Base-by-base conservation (phyloP, 2,329 filamentous ascomycete species). In the Drechslerella coelobrocha region DNA sequence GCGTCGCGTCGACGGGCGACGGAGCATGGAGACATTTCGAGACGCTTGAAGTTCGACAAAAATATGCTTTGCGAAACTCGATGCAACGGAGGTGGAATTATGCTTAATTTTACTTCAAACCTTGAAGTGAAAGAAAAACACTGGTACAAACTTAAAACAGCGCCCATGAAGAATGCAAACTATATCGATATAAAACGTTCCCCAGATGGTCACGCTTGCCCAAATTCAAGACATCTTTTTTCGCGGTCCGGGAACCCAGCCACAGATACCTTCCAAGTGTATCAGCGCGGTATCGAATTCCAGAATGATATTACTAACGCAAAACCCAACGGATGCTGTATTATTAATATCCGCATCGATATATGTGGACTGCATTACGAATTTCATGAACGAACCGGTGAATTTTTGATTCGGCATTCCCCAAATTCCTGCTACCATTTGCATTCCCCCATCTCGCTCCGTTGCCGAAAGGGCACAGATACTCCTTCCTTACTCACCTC, bases 391-490 rank as follows among this genome's bases (percentile, higher is more conserved):
- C 6, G 12, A 31, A 6, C 29, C 29, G 12, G 6, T 12, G 6
- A 6, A 12, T 12, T 6, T 6, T 6, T 12, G 12, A 31, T 12
- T 31, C 29, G 6, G 6, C 6, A 6, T 31, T 12, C 21, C 19
- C 41, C 41, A 45, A 45, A 23, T 23, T 2, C 41, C 41, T 45
- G n/a, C n/a, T 17, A 14, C 37, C 9, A 9, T 17, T 17, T 17
- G 19, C 41, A 7, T 21, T 6, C 41, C 41, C 8, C 53, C 57
- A 52, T 50, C 59, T 71, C 66, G 66, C 66, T 71, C 66, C 59
- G 66, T 71, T 63, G 66, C 66, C 66, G 66, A 71, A 71, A 50
- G 54, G 65, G n/a, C n/a, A n/a, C n/a, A n/a, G 37, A 31, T 12
- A 12, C 29, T 31, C 29, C 29, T 31, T 31, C 29, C 39, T 56